A percentile compares a stretch with the other conserved stretches of the same genome.
These are phyloP conservation scores for Kuraishia capsulata DNA, from an alignment of 805 yeast genomes.

Conservation along the genomic window DNA sequence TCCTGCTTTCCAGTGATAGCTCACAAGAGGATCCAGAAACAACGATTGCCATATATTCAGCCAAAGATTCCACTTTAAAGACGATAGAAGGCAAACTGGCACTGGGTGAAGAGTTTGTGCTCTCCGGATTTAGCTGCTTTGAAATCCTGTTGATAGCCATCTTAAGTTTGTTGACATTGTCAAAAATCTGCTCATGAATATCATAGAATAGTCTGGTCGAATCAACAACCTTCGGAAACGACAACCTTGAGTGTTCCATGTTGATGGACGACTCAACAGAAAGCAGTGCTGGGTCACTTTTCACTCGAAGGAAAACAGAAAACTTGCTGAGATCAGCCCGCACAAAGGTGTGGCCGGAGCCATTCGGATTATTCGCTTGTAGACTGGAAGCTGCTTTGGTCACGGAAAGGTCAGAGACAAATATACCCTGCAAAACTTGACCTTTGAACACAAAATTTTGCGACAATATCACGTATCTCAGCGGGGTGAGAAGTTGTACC, in stretches of 20 bases:
- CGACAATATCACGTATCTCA: neutral
- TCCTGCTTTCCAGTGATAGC: constrained; percentile 27
- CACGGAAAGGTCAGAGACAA: neutral
- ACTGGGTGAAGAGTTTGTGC: neutral
- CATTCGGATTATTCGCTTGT: neutral
- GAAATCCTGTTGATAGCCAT: neutral
- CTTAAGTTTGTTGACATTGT: constrained; percentile 6
- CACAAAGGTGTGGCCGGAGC: constrained; percentile 1
- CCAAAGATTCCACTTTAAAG: neutral
- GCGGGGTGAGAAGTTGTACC: neutral
- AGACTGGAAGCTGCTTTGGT: neutral
- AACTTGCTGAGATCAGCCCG: constrained; percentile 4
- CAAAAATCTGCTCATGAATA: constrained; percentile 7
- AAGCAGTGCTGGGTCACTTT: neutral
- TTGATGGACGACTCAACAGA: constrained; percentile 2
- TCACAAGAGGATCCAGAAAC: constrained; percentile 22
- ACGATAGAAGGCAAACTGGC: neutral
- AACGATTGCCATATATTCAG: constrained; percentile 17
- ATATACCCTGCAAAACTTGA: neutral
- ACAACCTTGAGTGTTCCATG: constrained; percentile 4
- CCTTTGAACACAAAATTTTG: neutral
- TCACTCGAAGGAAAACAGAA: neutral
- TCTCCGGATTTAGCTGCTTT: too few relatives aligned
- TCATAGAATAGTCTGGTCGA: constrained; percentile 1
- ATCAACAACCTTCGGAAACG: constrained; percentile 3